A percentile compares a stretch with the other conserved stretches of the same genome.
phyloP scores from a whole-genome alignment of 2,329 filamentous ascomycete species.

The Aspergillus quadricinctus region DNA sequence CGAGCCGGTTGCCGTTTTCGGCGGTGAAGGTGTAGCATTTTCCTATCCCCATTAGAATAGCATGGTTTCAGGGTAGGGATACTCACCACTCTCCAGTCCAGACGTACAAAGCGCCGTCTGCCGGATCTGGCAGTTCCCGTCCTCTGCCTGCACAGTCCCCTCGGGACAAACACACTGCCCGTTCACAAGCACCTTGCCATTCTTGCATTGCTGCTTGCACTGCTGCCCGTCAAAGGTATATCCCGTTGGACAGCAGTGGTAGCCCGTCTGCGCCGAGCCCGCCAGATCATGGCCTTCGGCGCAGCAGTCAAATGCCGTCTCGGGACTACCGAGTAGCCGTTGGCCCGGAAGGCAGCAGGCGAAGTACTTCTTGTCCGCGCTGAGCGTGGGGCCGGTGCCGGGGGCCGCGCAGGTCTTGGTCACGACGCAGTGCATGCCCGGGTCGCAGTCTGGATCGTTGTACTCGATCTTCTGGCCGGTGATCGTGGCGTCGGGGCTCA shows the following conservation, averaged over 20 bases:
- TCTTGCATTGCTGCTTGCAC: conserved; percentile 6
- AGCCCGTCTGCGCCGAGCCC: conserved; percentile 7
- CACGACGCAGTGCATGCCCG: conserved; percentile 1
- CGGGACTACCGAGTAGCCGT: conserved; percentile 5
- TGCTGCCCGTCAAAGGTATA: conserved; percentile 5
- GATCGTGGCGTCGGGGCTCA: not conserved
- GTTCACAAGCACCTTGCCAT: conserved; percentile 6
- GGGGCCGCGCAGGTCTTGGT: conserved; percentile 1
- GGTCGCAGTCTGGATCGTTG: conserved; percentile 4
- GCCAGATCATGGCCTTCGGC: conserved; percentile 7
- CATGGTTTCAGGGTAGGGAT: not conserved
- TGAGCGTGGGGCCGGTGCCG: conserved; percentile 5
- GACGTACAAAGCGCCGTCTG: not conserved
- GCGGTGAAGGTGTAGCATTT: conserved; percentile 12
- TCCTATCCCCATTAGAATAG: not conserved
- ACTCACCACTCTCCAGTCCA: conserved; percentile 3
- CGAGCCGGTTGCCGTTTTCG: conserved; percentile 8
- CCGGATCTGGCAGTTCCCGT: not conserved
- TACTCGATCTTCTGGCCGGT: conserved; percentile 3
- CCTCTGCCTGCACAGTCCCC: not conserved
- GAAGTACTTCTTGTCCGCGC: conserved; percentile 3
- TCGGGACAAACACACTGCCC: conserved; percentile 7
- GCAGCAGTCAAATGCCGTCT: conserved; percentile 12
- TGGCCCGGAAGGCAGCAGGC: conserved; percentile 6
- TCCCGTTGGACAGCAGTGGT: conserved; percentile 7